Conservation (phyloP, 495 filamentous ascomycete species). For the Neurospora sp. region DNA sequence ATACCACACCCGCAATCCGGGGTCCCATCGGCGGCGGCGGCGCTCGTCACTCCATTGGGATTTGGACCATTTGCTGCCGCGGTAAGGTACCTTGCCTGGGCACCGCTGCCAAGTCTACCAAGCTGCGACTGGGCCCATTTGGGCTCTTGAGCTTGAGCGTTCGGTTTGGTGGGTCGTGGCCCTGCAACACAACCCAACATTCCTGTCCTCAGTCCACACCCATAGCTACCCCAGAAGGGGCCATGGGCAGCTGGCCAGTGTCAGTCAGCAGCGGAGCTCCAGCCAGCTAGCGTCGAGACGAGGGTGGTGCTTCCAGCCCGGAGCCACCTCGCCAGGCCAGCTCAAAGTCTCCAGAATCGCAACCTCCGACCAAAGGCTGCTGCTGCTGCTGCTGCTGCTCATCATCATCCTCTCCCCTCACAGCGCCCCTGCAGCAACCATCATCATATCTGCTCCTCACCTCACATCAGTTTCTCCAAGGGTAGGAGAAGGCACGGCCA, state of each 20-base stretch:
- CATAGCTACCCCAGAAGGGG: not conserved
- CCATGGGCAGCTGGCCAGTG: not conserved
- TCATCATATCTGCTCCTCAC: constrained; percentile 4
- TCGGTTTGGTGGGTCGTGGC: not conserved
- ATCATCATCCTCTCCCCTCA: not conserved
- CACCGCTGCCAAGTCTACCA: not conserved
- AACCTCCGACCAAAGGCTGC: not conserved
- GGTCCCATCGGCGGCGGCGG: not conserved
- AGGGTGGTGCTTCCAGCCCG: not conserved
- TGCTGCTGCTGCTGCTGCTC: not conserved
- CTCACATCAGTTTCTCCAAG: not conserved
- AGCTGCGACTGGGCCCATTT: not conserved
- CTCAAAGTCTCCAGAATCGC: not conserved
- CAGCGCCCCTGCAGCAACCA: constrained; percentile 5
- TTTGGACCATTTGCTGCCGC: not conserved
- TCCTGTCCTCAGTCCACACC: not conserved
- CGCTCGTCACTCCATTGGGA: not conserved
- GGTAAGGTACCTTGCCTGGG: not conserved
- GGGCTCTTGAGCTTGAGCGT: not conserved
- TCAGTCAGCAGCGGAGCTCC: not conserved
- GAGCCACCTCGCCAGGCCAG: not conserved
- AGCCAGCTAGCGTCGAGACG: not conserved
- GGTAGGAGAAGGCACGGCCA: constrained; percentile 1
- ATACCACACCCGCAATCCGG: not conserved
- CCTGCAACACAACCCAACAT: not conserved